Conservation (phyloP, 179 eudicot genomes). For the Carnegiea gigantea region DNA sequence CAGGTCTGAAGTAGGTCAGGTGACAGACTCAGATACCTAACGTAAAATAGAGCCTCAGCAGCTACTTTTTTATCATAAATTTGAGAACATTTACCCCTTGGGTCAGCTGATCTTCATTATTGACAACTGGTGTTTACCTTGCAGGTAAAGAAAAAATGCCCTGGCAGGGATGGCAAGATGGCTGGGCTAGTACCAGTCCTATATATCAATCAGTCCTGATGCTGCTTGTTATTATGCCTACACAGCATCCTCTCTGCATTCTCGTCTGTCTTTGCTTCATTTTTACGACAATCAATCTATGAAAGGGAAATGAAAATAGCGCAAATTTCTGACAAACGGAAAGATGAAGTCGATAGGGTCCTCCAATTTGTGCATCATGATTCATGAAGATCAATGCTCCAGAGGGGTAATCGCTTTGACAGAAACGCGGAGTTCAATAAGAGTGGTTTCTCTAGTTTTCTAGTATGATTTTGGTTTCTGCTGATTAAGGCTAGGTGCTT, state of each 20-base stretch:
- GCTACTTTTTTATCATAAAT: neutral
- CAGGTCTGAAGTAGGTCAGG: neutral
- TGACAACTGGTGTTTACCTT: constrained; percentile 8
- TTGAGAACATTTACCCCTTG: neutral
- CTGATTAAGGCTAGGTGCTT: neutral
- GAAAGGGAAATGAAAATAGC: neutral
- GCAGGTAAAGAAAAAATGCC: constrained; percentile 93
- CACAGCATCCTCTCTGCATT: neutral
- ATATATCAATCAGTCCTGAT: constrained; percentile 78
- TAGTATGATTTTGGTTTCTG: neutral
- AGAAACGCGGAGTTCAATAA: neutral
- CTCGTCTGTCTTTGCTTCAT: neutral
- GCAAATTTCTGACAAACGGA: too few relatives aligned
- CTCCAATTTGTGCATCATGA: constrained; percentile 1
- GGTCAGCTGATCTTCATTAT: neutral
- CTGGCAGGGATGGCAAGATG: constrained; percentile 90
- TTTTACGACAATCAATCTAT: neutral
- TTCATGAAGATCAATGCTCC: constrained; percentile 3
- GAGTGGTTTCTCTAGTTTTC: neutral
- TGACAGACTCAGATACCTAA: neutral
- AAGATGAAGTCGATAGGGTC: neutral
- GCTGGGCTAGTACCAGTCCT: constrained; percentile 97
- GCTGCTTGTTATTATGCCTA: constrained; percentile 1
- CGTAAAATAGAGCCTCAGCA: neutral
- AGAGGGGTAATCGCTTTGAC: constrained; percentile 12